Evolutionary conservation across 306 rosid species (phyloP).

Genomic region (Casuarina glauca): DNA sequence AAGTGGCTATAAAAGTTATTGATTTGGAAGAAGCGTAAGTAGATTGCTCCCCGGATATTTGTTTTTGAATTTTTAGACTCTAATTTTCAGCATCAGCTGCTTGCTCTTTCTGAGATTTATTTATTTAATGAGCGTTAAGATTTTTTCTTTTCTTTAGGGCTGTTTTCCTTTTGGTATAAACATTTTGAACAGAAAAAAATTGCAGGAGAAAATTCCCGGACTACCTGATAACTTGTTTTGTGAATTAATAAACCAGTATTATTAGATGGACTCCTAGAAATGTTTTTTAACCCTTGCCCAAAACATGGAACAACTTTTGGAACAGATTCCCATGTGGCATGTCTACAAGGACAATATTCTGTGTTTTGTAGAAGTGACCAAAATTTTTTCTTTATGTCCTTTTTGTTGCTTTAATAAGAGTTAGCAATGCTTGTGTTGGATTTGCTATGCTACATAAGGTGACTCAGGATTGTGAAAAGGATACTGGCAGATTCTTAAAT

Average conservation of each 20-base stretch:
- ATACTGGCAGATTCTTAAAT: not conserved
- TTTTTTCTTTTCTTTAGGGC: not conserved
- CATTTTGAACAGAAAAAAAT: not conserved
- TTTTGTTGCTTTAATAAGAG: not conserved
- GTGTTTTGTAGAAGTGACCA: not conserved
- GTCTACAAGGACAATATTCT: not conserved
- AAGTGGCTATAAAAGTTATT: conserved; percentile 94
- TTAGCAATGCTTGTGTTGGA: conserved; percentile 5
- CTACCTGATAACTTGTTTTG: not conserved
- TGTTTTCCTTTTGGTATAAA: not conserved
- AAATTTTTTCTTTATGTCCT: not conserved
- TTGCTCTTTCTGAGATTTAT: conserved; percentile 1
- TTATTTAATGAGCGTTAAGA: not conserved
- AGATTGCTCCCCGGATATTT: conserved; percentile 13
- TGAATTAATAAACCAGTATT: not conserved
- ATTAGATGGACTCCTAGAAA: not conserved
- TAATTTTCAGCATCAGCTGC: not conserved
- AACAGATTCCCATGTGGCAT: not conserved
- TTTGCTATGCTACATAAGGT: not conserved
- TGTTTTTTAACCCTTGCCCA: not conserved
- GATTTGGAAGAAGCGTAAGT: conserved; percentile 99
- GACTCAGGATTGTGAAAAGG: not conserved
- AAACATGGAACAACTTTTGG: not conserved
- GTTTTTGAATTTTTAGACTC: not conserved
- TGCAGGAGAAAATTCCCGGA: conserved; percentile 3